These are phyloP conservation scores for Akanthomyces dipterigenus DNA, from an alignment of 2,329 filamentous ascomycete species.

Conservation along the genomic window DNA sequence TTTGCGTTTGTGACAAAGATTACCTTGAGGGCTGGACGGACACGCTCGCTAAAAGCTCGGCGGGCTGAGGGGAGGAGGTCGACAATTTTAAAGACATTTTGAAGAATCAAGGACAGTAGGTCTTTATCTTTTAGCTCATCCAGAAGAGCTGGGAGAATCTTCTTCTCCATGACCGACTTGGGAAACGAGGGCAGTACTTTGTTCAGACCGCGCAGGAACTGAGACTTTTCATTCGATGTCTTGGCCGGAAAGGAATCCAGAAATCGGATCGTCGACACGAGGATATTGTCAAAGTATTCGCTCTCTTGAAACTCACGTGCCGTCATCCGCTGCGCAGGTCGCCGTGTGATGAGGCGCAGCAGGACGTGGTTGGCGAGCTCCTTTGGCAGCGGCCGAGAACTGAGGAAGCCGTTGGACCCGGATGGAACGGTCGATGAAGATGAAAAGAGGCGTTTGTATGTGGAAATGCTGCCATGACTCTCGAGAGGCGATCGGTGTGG, in stretches of 20 bases:
- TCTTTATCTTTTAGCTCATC: slow-evolving; percentile 94
- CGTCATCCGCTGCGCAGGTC: slow-evolving; percentile 80
- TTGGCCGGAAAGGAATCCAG: slow-evolving; percentile 87
- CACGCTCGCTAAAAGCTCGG: slow-evolving; percentile 74
- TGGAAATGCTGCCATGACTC: slow-evolving; percentile 69
- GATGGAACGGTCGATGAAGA: slow-evolving; percentile 74
- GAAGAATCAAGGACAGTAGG: slow-evolving; percentile 74
- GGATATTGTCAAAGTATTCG: slow-evolving; percentile 92
- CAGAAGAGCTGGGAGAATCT: slow-evolving; percentile 78
- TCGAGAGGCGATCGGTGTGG: slow-evolving; percentile 85
- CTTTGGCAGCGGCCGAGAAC: slow-evolving; percentile 68
- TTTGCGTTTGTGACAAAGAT: slow-evolving; percentile 64
- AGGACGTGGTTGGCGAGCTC: slow-evolving; percentile 71
- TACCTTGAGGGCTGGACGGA: slow-evolving; percentile 77
- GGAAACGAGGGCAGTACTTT: slow-evolving; percentile 89
- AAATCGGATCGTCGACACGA: slow-evolving; percentile 94
- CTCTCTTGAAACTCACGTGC: slow-evolving; percentile 91
- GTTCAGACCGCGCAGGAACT: slow-evolving; percentile 83
- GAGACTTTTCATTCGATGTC: slow-evolving; percentile 80
- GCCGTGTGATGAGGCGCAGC: slow-evolving; percentile 76
- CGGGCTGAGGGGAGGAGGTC: slow-evolving; percentile 69
- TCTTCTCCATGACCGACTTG: slow-evolving; percentile 88
- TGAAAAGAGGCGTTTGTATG: slow-evolving; percentile 79
- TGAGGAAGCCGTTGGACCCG: slow-evolving; percentile 76
- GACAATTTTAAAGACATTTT: slow-evolving; percentile 89